A percentile compares a stretch with the other conserved stretches of the same genome.
phyloP scores from a whole-genome alignment of 2,329 filamentous ascomycete genomes.

The Blastomyces gilchristii region DNA sequence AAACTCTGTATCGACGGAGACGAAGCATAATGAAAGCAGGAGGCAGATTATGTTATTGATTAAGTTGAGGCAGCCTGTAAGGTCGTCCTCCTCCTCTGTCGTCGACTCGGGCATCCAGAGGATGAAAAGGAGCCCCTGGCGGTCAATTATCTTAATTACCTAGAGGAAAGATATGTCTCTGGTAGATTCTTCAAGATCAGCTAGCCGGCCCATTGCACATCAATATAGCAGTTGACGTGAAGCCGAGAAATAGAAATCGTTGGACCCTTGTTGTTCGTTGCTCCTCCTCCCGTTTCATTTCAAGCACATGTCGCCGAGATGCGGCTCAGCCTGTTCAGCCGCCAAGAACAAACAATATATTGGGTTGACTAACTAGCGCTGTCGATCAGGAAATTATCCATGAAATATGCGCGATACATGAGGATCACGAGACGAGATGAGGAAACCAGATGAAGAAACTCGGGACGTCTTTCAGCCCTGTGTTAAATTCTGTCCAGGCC shows the following conservation, averaged over 20 bases:
- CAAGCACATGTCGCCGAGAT: not conserved
- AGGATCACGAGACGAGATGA: too few relatives aligned
- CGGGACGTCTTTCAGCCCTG: too few relatives aligned
- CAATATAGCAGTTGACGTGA: not conserved
- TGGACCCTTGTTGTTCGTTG: not conserved
- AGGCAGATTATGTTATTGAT: not conserved
- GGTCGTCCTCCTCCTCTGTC: not conserved
- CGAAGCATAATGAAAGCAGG: constrained; percentile 34
- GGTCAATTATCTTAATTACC: not conserved
- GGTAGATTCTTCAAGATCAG: not conserved
- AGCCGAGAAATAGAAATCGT: not conserved
- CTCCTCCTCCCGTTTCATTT: too few relatives aligned
- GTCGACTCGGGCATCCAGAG: not conserved
- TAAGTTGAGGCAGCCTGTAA: not conserved
- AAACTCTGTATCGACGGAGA: constrained; percentile 40
- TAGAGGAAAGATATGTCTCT: not conserved
- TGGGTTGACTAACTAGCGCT: too few relatives aligned
- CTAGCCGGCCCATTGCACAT: not conserved
- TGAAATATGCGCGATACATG: too few relatives aligned
- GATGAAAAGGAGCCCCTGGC: not conserved
- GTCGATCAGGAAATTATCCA: too few relatives aligned
- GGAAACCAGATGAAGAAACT: too few relatives aligned
- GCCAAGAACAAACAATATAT: not conserved
- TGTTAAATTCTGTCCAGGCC: too few relatives aligned
- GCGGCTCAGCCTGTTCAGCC: not conserved